Conservation (phyloP, 768 basidiomycete species). For the Suillus brevipes region DNA sequence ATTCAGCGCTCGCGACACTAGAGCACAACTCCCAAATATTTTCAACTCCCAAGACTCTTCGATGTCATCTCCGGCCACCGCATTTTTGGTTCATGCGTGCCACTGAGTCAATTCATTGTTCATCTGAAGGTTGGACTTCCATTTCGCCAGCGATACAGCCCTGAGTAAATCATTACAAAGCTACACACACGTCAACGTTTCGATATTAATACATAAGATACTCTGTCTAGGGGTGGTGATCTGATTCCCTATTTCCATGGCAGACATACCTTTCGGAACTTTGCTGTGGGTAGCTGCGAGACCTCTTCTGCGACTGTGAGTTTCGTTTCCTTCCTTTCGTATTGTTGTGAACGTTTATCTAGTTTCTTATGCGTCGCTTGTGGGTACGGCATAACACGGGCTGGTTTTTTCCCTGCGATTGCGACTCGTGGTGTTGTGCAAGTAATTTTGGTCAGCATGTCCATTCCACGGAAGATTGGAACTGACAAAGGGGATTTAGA, state of each 20-base stretch:
- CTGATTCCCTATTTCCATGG: neutral
- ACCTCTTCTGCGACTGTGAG: neutral
- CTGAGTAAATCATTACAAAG: neutral
- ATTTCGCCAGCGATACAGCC: neutral
- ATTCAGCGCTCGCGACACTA: no score
- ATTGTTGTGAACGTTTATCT: neutral
- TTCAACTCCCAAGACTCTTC: neutral
- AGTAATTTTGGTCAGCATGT: neutral
- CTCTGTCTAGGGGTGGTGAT: neutral
- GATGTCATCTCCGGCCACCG: neutral
- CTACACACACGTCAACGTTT: neutral
- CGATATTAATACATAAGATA: neutral
- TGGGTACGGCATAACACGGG: neutral
- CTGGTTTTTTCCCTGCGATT: neutral
- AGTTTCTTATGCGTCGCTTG: neutral
- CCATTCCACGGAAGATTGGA: neutral
- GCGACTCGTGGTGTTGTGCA: neutral
- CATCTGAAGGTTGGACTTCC: neutral
- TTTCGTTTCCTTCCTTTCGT: neutral
- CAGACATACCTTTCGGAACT: neutral
- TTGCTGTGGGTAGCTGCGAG: neutral
- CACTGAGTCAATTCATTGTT: neutral
- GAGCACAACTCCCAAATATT: neutral
- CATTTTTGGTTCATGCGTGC: neutral
- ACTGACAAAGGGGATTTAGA: neutral